Conservation (phyloP, 2,329 filamentous ascomycete species). For the Epichloe brachyelytri region DNA sequence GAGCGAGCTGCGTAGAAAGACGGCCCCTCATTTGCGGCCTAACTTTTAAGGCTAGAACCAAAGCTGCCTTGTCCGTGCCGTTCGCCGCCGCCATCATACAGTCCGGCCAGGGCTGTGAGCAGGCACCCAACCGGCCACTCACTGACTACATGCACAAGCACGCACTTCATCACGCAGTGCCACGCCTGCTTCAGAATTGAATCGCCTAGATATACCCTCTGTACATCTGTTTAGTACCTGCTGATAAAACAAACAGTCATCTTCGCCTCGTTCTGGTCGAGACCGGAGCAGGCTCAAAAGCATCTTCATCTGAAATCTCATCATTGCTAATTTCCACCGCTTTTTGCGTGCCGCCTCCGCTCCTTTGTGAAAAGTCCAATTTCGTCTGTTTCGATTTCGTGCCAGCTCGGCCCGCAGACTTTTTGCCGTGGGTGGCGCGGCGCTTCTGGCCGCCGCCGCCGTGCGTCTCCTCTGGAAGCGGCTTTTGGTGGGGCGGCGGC, state of each 20-base stretch:
- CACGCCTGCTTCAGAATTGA: too few species aligned
- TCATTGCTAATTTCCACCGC: conserved; percentile 51
- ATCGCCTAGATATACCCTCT: too few species aligned
- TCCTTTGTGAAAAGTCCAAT: conserved; percentile 25
- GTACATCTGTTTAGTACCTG: too few species aligned
- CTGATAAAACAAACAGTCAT: conserved; percentile 6
- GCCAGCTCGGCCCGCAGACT: conserved; percentile 9
- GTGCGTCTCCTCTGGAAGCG: conserved; percentile 12
- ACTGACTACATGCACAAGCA: too few species aligned
- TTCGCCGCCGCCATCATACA: too few species aligned
- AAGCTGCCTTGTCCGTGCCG: too few species aligned
- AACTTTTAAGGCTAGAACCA: too few species aligned
- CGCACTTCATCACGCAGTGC: too few species aligned
- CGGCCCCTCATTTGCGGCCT: too few species aligned
- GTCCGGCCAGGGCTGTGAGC: not conserved
- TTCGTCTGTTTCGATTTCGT: conserved; percentile 20
- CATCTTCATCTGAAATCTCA: conserved; percentile 49
- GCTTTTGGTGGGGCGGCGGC: conserved; percentile 26
- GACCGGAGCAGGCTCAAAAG: conserved; percentile 40
- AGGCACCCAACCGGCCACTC: not conserved
- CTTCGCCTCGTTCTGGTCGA: conserved; percentile 20
- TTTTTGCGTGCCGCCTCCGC: conserved; percentile 28
- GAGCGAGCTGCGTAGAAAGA: too few species aligned
- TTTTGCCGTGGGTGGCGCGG: conserved; percentile 14
- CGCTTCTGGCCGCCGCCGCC: conserved; percentile 8